phyloP scores from a whole-genome alignment of 116 monocot genomes.

The Iris pallida region DNA sequence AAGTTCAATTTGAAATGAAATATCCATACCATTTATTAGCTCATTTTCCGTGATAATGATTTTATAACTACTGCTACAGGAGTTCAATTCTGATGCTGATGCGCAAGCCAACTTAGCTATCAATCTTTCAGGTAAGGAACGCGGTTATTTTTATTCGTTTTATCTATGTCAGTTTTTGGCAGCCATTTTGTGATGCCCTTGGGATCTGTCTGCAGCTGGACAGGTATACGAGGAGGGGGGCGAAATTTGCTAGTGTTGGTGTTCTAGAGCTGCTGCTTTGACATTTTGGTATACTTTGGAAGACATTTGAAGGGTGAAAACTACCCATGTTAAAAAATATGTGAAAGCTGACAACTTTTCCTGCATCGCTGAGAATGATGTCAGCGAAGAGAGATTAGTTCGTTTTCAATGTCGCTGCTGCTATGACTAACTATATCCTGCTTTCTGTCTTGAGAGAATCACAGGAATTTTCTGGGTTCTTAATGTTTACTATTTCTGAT shows the following conservation, averaged over 20 bases:
- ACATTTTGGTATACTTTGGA: background rate
- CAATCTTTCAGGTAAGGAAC: constrained; percentile 33
- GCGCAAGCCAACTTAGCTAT: constrained; percentile 43
- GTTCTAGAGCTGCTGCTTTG: background rate
- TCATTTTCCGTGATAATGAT: background rate
- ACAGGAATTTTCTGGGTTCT: too few relatives aligned
- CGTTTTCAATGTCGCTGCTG: background rate
- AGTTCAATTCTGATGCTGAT: constrained; percentile 60
- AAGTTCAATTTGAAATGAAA: background rate
- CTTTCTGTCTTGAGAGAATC: too few relatives aligned
- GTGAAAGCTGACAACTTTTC: background rate
- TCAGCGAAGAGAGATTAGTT: background rate
- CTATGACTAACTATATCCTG: too few relatives aligned
- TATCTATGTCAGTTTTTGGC: background rate
- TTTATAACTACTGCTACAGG: constrained; percentile 22
- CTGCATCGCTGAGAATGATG: background rate
- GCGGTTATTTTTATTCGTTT: background rate
- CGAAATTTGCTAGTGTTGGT: background rate
- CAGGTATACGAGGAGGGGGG: constrained; percentile 13
- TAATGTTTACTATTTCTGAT: too few relatives aligned
- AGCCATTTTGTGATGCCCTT: background rate
- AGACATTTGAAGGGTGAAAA: background rate
- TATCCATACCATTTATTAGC: background rate
- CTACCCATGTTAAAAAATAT: background rate
- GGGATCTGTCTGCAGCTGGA: constrained; percentile 11